Evolutionary conservation across 257 asterid species (phyloP), one percentile per base, ranked within the genome.

Genomic region (Fraxinus anomala): DNA sequence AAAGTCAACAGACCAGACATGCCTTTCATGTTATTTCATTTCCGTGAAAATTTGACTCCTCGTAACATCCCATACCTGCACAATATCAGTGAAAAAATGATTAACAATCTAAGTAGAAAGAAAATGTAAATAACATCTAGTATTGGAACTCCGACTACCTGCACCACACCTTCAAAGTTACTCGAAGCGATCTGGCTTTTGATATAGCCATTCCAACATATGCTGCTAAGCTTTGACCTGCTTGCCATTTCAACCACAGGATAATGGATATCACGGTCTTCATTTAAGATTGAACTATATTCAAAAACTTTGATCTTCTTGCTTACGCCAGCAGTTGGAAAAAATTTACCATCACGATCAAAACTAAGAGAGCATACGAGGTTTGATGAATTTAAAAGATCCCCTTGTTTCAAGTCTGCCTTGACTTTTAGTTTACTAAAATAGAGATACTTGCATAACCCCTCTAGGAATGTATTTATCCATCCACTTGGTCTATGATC

Each of bases 161-260:
- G 99, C 84, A 96, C 99, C 69, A 91, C 94, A 77, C 99, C 99
- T 83, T 96, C 98, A 77, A 96, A 96, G 91, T 96, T 96, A 84
- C 99, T 96, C 1, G 99, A 96, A 56, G 98, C 99, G 73, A 96
- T 89, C 83, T 96, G 99, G 88, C 97, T 90, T 85, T 96, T 92
- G 5, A 96, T 96, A 88, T 92, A 93, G 67, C 96, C 89, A 78
- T 93, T 96, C 99, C 99, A 93, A 82, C 98, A 93, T 73, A 93
- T 91, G 87, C 99, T 89, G 86, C 99, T 96, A 59, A 96, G 94
- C 87, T 96, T 96, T 2, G 99, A 93, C 81, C 88, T 83, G 82
- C 97, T 89, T 17, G 88, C 87, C 98, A 96, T 89, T 88, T 96
- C 99, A 21, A 93, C 97, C 24, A 91, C 96, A 19, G 98, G 99